Evolutionary conservation across 805 yeast species (phyloP), one percentile per base, ranked within the genome.

Genomic region (Kodamaea leandrae): DNA sequence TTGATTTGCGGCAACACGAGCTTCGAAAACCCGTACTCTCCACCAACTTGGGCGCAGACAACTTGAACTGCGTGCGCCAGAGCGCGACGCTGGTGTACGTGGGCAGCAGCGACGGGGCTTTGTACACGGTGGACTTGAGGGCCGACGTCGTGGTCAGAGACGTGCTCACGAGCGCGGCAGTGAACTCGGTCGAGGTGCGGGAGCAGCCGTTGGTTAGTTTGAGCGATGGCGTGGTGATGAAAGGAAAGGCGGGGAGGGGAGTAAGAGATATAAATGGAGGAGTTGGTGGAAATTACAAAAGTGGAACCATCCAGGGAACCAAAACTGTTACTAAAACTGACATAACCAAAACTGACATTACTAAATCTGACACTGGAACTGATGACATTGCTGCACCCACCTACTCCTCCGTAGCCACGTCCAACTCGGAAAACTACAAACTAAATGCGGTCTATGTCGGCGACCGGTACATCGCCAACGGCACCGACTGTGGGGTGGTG

Each of bases 51-150:
- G 55, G 63, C n/a, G 35, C 42, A 27, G 64, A 60, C 35, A 55
- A 53, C 44, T 44, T 63, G 34, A 58, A 54, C 36, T 39, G 53
- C 6, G 23, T 59, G 9, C 16, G 36, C 13, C 38, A 29, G 4
- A 23, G 42, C 13, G 26, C 38, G 15, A 15, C 43, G 28, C 25
- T 27, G 14, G 27, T 17, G 15, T 38, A 46, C 9, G 47, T 51
- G 3, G 58, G 58, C 9, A 53, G 61, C 32, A 49, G 55, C 16
- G 55, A 59, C 33, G 59, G 61, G 1, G 40, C 23, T 12, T 23
- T 58, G 16, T 51, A 47, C 44, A 36, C 47, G 2, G 36, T 62
- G 6, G 68, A 64, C 37, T 39, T 64, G 10, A 45, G 64, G 10
- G 45, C 43, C n/a, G 25, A 29, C 12, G 33, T 20, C 20, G 28